Evolutionary conservation across 495 filamentous ascomycete species (phyloP), one percentile per base, ranked within the genome.

Genomic region (Podospora pseudopauciseta): DNA sequence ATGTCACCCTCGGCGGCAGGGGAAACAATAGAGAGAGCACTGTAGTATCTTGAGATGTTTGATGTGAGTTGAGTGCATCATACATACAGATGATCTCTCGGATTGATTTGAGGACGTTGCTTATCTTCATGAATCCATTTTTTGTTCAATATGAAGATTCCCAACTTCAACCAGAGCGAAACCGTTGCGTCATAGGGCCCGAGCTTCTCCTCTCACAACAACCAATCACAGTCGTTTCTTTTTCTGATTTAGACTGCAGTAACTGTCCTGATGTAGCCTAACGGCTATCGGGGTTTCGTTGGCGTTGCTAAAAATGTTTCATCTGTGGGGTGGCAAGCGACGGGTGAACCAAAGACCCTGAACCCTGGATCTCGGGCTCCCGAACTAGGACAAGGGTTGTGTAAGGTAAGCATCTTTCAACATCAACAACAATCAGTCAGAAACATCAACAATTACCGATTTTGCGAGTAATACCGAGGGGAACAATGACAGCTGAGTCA

Each of bases 271-370:
- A 49, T 49, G 13, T 16, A 49, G 39, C 39, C 39, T 49, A 49
- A 11, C 39, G 39, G 9, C 39, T 11, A 49, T 49, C 39, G 39
- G 9, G 9, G 39, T 49, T 58, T 58, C n/a, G 55, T 26, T 58
- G 55, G n/a, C 23, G 55, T 58, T 58, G n/a, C 23, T 20, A 20
- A 58, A 58, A 58, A 20, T 58, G 55, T 58, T 58, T 58, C 55
- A 58, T 19, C 55, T 26, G n/a, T 58, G 55, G 55, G n/a, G 23
- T n/a, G 23, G n/a, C n/a, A 58, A 58, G 19, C 55, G n/a, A 58
- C 39, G 13, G 39, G 39, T 49, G 39, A 49, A 18, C 39, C 39
- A 49, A 16, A 49, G 39, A 58, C 55, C 55, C 55, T 58, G 55
- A 15, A 58, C 19, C 55, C 23, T 58, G 55, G 23, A 58, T 58